Evolutionary conservation across 495 filamentous ascomycete species (phyloP), one percentile per base, ranked within the genome.

Genomic region (Aspergillus asperescens): DNA sequence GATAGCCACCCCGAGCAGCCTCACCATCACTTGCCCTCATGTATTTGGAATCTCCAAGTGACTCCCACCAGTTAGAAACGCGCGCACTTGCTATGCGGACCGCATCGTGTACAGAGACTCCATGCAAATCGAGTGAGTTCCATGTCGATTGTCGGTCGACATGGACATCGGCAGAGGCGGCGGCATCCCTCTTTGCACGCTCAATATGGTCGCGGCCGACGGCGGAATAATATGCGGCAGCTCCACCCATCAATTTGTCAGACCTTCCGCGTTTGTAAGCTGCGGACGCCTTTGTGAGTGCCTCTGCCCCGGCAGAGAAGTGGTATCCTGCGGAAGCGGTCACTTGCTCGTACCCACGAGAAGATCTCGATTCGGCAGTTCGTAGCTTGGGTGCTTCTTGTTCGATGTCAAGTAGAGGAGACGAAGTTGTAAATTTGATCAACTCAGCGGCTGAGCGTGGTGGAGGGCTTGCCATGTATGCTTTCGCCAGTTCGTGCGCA

Each of bases 31-130:
- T 69, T 18, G 69, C 73, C n/a, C 66, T 69, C 23, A 77, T 65
- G 48, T 75, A 68, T 54, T 73, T 76, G 20, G 71, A 59, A 50
- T 87, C 83, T 2, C 84, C 85, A 9, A 89, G 72, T 3, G 72
- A 71, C 8, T 83, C 75, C 93, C 92, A 98, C 93, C 93, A 98
- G 7, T 60, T 65, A 48, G 78, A 76, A 0, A 88, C 85, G 13
- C 78, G 72, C 31, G 82, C 77, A 29, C 77, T 78, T 1, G 86
- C 79, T 41, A 96, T 95, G 7, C 86, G 75, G 8, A 88, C 74
- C 0, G 84, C 92, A 64, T 95, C 86, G 31, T 80, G 67, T 1
- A 96, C 91, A 19, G 75, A 83, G 12, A 94, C 80, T 9, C 90
- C 90, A 62, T 98, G 93, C 20, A 98, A 72, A 70, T 98, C 90